Evolutionary conservation across 208 protist genomes (phyloP).

Genomic region (Acanthamoeba lenticulata): DNA sequence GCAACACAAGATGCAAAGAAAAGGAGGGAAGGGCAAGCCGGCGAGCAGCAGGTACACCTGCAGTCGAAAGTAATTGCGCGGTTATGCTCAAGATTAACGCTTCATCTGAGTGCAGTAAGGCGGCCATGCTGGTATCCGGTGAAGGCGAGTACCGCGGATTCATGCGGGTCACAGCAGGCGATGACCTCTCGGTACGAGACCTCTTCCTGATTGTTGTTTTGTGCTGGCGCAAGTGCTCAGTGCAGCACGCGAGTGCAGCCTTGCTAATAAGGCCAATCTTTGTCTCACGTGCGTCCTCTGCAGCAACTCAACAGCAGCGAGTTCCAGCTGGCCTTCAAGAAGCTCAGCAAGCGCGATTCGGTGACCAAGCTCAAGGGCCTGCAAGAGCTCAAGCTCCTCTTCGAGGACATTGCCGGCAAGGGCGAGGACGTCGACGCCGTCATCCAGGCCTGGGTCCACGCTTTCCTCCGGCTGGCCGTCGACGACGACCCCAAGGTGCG

Average conservation of each 20-base stretch:
- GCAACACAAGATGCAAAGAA: constrained; percentile 14
- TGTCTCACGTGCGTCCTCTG: not conserved
- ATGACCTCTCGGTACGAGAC: not conserved
- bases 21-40: constrained; percentile 25
- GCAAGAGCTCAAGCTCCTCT: constrained; percentile 47
- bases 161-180: constrained; percentile 1
- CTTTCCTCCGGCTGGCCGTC: not conserved
- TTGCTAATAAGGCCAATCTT: too few relatives aligned
- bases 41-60: constrained; percentile 38
- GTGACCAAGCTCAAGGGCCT: constrained; percentile 69
- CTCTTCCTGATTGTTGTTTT: not conserved
- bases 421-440: constrained; percentile 39
- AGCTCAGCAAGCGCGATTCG: constrained; percentile 60
- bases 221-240: not conserved
- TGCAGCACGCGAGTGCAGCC: not conserved
- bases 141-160: constrained; percentile 50
- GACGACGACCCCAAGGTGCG: constrained; percentile 60
- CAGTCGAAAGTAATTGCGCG: too few relatives aligned
- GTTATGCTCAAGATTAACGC: too few relatives aligned
- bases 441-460: constrained; percentile 48
- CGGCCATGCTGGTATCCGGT: not conserved
- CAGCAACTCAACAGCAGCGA: constrained; percentile 56
- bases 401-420: constrained; percentile 35
- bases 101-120: not conserved
- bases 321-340: constrained; percentile 65